Evolutionary conservation across 2,329 filamentous ascomycete species (phyloP).

Genomic region (Rhexocercosporidium sp.): DNA sequence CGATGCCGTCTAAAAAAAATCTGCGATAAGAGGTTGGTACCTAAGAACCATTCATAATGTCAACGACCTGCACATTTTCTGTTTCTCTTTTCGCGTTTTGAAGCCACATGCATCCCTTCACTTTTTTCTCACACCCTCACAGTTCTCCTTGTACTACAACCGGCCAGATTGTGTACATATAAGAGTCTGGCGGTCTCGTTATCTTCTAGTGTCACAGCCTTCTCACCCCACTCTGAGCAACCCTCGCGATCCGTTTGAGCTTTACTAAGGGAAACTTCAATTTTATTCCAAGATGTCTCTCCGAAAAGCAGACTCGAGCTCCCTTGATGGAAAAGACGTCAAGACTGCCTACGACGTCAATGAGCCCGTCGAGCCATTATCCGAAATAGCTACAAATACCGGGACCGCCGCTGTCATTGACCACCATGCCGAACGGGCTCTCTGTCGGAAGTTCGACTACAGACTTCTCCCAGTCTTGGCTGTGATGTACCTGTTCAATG

Average conservation of each 20-base stretch:
- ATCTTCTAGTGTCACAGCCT: not conserved
- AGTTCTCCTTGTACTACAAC: not conserved
- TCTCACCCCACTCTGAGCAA: not conserved
- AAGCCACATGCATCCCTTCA: not conserved
- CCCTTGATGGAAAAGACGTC: constrained; percentile 22
- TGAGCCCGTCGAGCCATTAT: constrained; percentile 19
- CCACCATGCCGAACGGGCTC: constrained; percentile 51
- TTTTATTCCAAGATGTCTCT: constrained; percentile 14
- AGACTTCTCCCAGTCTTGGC: constrained; percentile 59
- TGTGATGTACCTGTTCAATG: constrained; percentile 57
- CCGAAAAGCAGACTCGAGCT: constrained; percentile 36
- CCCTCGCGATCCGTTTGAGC: not conserved
- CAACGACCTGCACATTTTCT: not conserved
- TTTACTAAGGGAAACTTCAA: not conserved
- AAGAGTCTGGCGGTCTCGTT: not conserved
- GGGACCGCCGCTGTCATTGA: constrained; percentile 43
- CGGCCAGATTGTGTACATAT: not conserved
- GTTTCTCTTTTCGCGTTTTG: not conserved
- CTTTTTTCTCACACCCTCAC: not conserved
- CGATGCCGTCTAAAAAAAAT: not conserved
- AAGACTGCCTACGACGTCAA: constrained; percentile 19
- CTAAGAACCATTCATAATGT: not conserved
- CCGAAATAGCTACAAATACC: constrained; percentile 12
- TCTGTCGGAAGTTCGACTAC: constrained; percentile 61
- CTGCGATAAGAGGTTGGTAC: constrained; percentile 12